Conservation (phyloP, 202 grass and related monocot species). For the Brachypodium distachyon region DNA sequence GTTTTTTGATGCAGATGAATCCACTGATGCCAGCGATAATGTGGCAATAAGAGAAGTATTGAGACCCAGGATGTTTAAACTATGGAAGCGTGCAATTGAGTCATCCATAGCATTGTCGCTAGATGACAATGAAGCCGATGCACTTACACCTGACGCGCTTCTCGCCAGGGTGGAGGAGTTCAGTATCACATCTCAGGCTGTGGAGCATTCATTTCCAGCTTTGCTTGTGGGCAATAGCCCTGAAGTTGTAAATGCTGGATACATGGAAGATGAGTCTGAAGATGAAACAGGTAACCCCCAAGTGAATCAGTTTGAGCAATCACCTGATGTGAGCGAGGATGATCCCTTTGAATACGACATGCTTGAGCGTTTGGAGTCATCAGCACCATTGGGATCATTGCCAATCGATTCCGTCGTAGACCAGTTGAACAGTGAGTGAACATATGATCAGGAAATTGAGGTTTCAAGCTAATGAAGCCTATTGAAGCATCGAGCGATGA, state of each 20-base stretch:
- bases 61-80: slow-evolving; percentile 59
- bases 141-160: slow-evolving; percentile 65
- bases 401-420: slow-evolving; percentile 49
- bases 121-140: slow-evolving; percentile 40
- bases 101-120: slow-evolving; percentile 59
- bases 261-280: slow-evolving; percentile 1
- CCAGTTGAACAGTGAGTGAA: slow-evolving; percentile 39
- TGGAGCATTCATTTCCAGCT: slow-evolving; percentile 64
- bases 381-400: slow-evolving; percentile 48
- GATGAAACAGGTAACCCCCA: slow-evolving; percentile 1
- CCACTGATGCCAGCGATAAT: background rate
- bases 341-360: slow-evolving; percentile 33
- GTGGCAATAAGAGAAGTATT: slow-evolving; percentile 27
- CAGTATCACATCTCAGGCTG: slow-evolving; percentile 49
- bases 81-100: slow-evolving; percentile 61
- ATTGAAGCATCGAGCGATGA: background rate
- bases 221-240: slow-evolving; percentile 36
- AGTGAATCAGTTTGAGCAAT: slow-evolving; percentile 17
- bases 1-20: slow-evolving; percentile 32
- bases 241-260: slow-evolving; percentile 12
- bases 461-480: background rate
- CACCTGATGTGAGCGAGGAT: background rate
- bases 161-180: slow-evolving; percentile 59
- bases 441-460: background rate
- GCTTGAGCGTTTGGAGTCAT: slow-evolving; percentile 37